These are phyloP conservation scores for Lanmaoa pseudosensibilis DNA, from an alignment of 768 basidiomycete genomes.

Conservation along the genomic window DNA sequence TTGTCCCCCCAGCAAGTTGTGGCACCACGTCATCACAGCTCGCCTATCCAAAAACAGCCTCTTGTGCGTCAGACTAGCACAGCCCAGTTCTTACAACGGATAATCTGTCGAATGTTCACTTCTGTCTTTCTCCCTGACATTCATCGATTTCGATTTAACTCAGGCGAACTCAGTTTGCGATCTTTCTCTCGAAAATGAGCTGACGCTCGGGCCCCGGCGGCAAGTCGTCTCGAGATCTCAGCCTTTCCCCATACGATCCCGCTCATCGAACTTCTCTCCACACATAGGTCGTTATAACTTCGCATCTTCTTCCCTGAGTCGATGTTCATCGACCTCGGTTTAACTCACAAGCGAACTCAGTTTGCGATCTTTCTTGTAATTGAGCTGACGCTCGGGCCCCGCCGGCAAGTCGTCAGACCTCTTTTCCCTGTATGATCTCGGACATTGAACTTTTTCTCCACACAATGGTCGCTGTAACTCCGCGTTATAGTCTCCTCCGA, in stretches of 20 bases:
- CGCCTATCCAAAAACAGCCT: no score
- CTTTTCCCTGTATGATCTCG: not conserved
- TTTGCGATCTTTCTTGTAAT: not conserved
- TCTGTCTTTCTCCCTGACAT: no score
- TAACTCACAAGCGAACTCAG: slow-evolving; percentile 3
- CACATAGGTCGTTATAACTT: not conserved
- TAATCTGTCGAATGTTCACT: no score
- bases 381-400: not conserved
- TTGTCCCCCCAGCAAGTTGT: no score
- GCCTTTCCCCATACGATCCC: not conserved
- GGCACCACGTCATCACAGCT: no score
- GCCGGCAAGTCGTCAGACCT: not conserved
- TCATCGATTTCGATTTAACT: not conserved
- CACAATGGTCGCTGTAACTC: not conserved
- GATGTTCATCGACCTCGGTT: not conserved
- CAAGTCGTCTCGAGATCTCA: not conserved
- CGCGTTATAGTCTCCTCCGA: not conserved
- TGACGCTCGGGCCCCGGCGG: not conserved
- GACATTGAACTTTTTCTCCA: not conserved
- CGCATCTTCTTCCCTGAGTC: no score
- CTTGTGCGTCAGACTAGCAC: no score
- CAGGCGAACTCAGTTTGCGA: slow-evolving; percentile 5
- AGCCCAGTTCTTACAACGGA: no score
- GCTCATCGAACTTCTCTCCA: not conserved
- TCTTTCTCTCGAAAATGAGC: not conserved